Percentiles rank a stretch among this genome's conserved stretches.
Conservation (phyloP, 805 yeast species). For the Ogataea naganishii region DNA sequence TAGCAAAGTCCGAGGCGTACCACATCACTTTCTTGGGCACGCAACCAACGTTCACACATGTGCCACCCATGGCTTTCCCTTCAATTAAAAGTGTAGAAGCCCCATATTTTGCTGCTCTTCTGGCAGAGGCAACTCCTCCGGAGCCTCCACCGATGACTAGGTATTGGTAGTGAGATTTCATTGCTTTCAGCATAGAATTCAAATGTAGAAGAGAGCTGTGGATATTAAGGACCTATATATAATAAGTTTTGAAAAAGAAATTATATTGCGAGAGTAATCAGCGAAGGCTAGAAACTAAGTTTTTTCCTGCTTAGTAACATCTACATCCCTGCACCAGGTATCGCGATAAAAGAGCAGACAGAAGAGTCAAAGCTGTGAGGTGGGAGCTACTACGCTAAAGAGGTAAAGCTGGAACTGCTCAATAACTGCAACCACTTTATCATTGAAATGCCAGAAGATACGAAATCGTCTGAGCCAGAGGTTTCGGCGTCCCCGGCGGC, state of each 20-base stretch:
- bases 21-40: constrained; percentile 99
- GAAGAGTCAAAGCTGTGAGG: not conserved
- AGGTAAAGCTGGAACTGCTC: no score
- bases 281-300: no score
- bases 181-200: constrained; percentile 16
- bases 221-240: not conserved
- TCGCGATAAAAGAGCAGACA: no score
- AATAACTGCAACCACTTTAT: no score
- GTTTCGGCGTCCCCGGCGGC: no score
- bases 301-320: no score
- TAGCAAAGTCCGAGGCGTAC: constrained; percentile 91
- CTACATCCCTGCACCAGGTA: no score
- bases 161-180: constrained; percentile 66
- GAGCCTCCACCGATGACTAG: constrained; percentile 98
- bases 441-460: not conserved
- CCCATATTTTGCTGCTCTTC: constrained; percentile 93
- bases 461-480: not conserved
- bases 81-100: constrained; percentile 83
- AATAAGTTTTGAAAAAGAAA: not conserved
- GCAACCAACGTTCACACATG: constrained; percentile 99
- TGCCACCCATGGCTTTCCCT: constrained; percentile 83
- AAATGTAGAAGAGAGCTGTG: not conserved
- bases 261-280: no score
- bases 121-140: constrained; percentile 97
- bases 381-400: not conserved